Conservation (phyloP, 2,329 filamentous ascomycete species). For the Trichoderma guizhouense region DNA sequence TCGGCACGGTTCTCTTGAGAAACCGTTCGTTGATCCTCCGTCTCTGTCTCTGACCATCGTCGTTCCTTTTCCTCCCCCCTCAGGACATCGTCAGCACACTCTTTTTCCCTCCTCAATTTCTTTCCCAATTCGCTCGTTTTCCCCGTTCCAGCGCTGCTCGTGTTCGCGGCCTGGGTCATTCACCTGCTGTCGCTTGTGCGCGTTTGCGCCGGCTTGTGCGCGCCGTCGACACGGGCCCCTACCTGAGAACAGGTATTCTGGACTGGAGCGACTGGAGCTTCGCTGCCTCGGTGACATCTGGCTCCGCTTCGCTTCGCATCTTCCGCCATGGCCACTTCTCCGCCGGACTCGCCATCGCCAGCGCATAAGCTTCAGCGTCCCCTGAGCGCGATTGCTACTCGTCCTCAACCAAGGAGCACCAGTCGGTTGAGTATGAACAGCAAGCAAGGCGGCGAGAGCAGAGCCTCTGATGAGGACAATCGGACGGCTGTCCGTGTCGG, state of each 20-base stretch:
- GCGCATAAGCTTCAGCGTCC: slow-evolving; percentile 61
- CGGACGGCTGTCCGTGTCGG: slow-evolving; percentile 95
- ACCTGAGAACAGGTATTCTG: background rate
- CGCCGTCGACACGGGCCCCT: slow-evolving; percentile 17
- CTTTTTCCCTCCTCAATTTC: background rate
- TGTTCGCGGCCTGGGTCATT: background rate
- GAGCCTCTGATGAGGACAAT: slow-evolving; percentile 83
- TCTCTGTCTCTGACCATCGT: slow-evolving; percentile 1
- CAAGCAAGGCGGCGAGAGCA: slow-evolving; percentile 72
- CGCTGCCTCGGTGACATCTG: slow-evolving; percentile 12
- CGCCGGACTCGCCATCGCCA: slow-evolving; percentile 68
- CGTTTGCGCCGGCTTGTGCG: slow-evolving; percentile 20
- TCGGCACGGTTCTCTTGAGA: slow-evolving; percentile 6
- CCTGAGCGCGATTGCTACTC: slow-evolving; percentile 66
- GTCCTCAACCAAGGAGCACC: slow-evolving; percentile 67
- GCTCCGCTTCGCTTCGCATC: slow-evolving; percentile 21
- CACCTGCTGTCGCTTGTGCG: slow-evolving; percentile 14
- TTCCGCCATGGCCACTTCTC: slow-evolving; percentile 61
- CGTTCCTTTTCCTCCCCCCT: background rate
- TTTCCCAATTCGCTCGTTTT: background rate
- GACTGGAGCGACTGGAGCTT: background rate
- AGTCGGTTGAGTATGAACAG: slow-evolving; percentile 84
- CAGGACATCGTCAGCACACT: background rate
- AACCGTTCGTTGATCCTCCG: background rate
- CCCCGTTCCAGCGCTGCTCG: background rate